Conservation (phyloP, 2,329 filamentous ascomycete genomes). For the Hymenoscyphus infarciens region DNA sequence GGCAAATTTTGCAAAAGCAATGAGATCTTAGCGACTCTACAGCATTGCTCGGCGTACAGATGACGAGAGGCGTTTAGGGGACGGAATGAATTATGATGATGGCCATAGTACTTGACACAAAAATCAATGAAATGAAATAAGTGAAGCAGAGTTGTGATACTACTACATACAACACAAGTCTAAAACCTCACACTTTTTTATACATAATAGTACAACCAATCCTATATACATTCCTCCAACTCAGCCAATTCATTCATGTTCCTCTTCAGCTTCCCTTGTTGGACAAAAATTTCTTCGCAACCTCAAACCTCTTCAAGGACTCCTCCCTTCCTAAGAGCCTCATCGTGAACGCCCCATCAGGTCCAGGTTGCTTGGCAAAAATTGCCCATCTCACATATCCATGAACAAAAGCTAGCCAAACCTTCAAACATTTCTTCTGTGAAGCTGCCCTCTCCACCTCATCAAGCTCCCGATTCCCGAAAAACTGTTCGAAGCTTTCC, state of each 20-base stretch:
- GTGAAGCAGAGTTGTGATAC: not conserved
- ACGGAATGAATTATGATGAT: slow-evolving; percentile 18
- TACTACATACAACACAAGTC: not conserved
- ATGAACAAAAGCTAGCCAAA: slow-evolving; percentile 46
- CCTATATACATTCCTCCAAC: not conserved
- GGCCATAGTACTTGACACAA: slow-evolving; percentile 10
- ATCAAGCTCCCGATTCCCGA: slow-evolving; percentile 1
- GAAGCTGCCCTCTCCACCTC: not conserved
- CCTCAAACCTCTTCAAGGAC: slow-evolving; percentile 39
- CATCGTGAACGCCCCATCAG: slow-evolving; percentile 51
- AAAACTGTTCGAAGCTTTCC: not conserved
- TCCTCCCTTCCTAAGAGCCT: slow-evolving; percentile 51
- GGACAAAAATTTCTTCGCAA: slow-evolving; percentile 21
- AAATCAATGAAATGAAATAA: not conserved
- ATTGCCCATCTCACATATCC: slow-evolving; percentile 55
- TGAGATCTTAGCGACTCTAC: slow-evolving; percentile 2
- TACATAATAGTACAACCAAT: not conserved
- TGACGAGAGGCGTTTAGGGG: slow-evolving; percentile 23
- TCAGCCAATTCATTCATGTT: not conserved
- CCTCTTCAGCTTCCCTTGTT: not conserved
- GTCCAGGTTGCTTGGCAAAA: slow-evolving; percentile 49
- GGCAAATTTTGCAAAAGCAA: slow-evolving; percentile 2
- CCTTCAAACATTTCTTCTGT: slow-evolving; percentile 20
- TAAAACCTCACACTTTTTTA: not conserved
- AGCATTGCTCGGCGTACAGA: slow-evolving; percentile 24